phyloP scores from a whole-genome alignment of 1,139 yeast species.

The Taiozyma sp. region DNA sequence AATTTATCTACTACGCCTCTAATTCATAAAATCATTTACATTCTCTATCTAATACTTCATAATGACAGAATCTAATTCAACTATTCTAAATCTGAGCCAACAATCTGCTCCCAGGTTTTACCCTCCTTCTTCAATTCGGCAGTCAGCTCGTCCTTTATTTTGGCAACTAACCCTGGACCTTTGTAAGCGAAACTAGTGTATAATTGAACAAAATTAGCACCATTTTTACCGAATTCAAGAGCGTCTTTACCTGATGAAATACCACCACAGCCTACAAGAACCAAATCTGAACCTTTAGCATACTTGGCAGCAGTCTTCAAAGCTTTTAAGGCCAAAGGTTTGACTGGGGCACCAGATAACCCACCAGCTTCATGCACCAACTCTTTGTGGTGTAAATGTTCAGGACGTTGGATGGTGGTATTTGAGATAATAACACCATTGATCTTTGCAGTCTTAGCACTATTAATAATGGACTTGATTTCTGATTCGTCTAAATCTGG shows the following conservation, averaged over 20 bases:
- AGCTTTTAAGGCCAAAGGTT: constrained; percentile 71
- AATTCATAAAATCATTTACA: too few species aligned
- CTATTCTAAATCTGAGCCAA: constrained; percentile 42
- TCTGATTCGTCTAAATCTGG: constrained; percentile 87
- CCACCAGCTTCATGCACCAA: constrained; percentile 72
- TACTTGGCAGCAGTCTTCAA: constrained; percentile 64
- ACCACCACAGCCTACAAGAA: constrained; percentile 93
- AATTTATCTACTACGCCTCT: too few species aligned
- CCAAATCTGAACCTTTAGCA: constrained; percentile 62
- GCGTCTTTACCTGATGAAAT: constrained; percentile 82
- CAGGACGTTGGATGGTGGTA: constrained; percentile 84
- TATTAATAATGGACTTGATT: constrained; percentile 73
- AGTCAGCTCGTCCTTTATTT: constrained; percentile 70
- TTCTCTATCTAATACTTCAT: too few species aligned
- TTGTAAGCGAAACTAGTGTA: constrained; percentile 90
- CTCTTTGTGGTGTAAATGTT: constrained; percentile 42
- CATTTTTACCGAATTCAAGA: constrained; percentile 87
- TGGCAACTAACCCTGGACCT: constrained; percentile 85
- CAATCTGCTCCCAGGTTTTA: constrained; percentile 76
- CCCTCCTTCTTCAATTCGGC: constrained; percentile 65
- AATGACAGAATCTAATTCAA: background rate
- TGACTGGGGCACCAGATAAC: constrained; percentile 86
- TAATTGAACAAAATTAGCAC: constrained; percentile 81
- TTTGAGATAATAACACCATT: constrained; percentile 93
- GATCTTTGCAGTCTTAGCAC: constrained; percentile 70